phyloP scores from a whole-genome alignment of 1,139 yeast species.

The Hyphopichia fennica region DNA sequence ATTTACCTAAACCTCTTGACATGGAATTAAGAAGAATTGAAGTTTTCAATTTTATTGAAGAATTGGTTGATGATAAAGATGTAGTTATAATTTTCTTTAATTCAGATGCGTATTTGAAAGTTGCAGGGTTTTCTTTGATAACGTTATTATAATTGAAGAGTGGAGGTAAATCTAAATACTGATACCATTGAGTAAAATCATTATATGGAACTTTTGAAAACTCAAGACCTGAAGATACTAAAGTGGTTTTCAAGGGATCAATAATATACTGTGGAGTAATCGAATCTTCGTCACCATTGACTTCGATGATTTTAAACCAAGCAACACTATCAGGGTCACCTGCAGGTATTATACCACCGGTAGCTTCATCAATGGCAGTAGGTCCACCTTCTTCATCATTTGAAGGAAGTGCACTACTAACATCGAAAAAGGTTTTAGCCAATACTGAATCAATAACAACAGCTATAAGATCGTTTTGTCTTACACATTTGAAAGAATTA shows the following conservation, averaged over 20 bases:
- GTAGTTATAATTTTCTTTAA: slow-evolving; percentile 53
- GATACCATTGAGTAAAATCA: slow-evolving; percentile 44
- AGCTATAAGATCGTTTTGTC: slow-evolving; percentile 67
- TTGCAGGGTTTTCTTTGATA: slow-evolving; percentile 9
- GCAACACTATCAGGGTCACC: slow-evolving; percentile 76
- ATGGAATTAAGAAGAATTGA: slow-evolving; percentile 67
- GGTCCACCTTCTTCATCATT: slow-evolving; percentile 23
- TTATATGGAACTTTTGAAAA: slow-evolving; percentile 38
- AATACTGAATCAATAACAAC: slow-evolving; percentile 73
- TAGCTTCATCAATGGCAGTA: neutral
- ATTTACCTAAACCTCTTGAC: slow-evolving; percentile 78
- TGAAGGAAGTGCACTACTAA: slow-evolving; percentile 19
- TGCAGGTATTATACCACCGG: slow-evolving; percentile 40
- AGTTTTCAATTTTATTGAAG: slow-evolving; percentile 49
- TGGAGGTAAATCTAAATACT: slow-evolving; percentile 46
- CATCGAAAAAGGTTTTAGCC: slow-evolving; percentile 58
- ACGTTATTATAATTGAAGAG: slow-evolving; percentile 30
- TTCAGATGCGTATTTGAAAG: slow-evolving; percentile 53
- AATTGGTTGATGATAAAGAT: slow-evolving; percentile 26
- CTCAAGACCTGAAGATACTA: slow-evolving; percentile 66
- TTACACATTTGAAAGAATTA: slow-evolving; percentile 54
- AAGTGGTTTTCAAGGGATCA: slow-evolving; percentile 63
- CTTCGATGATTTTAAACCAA: slow-evolving; percentile 70
- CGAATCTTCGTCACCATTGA: slow-evolving; percentile 28
- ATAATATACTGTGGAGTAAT: slow-evolving; percentile 53